Evolutionary conservation across 176 grass and related monocot species (phyloP).

Genomic region (Phoenix roebelenii): DNA sequence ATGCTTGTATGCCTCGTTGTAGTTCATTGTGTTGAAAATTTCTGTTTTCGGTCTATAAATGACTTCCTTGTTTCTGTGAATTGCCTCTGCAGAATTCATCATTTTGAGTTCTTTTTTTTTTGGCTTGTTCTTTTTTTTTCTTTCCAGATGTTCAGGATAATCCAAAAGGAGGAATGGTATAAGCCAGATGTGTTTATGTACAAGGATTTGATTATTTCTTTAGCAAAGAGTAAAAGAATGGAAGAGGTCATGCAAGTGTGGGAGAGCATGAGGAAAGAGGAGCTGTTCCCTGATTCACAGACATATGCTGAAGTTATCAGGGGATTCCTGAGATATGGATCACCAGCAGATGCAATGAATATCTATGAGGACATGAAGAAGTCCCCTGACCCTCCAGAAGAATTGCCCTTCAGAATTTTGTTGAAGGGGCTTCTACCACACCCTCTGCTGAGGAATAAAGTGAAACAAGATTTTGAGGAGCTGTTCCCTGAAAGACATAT

Average conservation of each 20-base stretch:
- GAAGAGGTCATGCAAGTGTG: constrained; percentile 73
- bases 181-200: constrained; percentile 92
- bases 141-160: constrained; percentile 71
- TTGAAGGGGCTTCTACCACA: constrained; percentile 86
- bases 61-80: no score
- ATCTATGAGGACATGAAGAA: constrained; percentile 89
- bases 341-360: constrained; percentile 92
- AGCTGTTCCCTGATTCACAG: constrained; percentile 73
- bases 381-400: constrained; percentile 74
- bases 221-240: constrained; percentile 92
- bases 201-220: constrained; percentile 82
- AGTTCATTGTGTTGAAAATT: no score
- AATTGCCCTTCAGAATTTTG: constrained; percentile 83
- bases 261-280: constrained; percentile 68
- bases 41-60: no score
- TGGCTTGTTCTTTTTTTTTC: neutral
- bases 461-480: constrained; percentile 98
- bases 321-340: constrained; percentile 82
- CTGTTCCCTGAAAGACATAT: constrained; percentile 84
- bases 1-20: no score
- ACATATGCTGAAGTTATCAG: constrained; percentile 92
- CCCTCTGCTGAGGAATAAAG: constrained; percentile 72
- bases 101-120: no score
- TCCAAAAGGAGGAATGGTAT: constrained; percentile 92
- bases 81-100: no score